These are phyloP conservation scores for Leccinum longicurvipes DNA, from an alignment of 768 basidiomycete species.

Conservation along the genomic window DNA sequence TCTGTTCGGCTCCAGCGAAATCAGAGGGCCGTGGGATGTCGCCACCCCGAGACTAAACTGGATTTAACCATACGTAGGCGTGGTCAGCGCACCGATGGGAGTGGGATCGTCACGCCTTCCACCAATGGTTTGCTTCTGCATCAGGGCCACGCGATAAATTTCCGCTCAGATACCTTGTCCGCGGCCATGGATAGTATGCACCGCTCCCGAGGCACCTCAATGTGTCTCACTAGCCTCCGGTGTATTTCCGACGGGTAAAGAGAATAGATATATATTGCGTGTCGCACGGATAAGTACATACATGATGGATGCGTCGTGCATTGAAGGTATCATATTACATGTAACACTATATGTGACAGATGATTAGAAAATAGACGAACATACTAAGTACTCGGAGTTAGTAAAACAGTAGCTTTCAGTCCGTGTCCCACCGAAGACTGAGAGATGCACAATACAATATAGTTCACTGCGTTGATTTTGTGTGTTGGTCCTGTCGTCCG, in stretches of 20 bases:
- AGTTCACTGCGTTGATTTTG: constrained; percentile 15
- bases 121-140: constrained; percentile 11
- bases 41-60: constrained; percentile 70
- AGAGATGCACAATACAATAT: constrained; percentile 31
- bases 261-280: constrained; percentile 2
- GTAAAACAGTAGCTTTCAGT: constrained; percentile 28
- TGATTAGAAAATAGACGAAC: constrained; percentile 31
- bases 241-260: constrained; percentile 12
- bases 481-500: constrained; percentile 9
- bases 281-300: constrained; percentile 5
- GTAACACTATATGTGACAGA: constrained; percentile 35
- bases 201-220: not conserved
- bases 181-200: constrained; percentile 18
- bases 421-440: constrained; percentile 23
- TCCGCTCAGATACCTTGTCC: constrained; percentile 26
- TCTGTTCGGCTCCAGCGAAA: constrained; percentile 55
- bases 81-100: constrained; percentile 27
- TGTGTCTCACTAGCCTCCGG: constrained; percentile 1
- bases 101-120: constrained; percentile 28
- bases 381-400: constrained; percentile 27
- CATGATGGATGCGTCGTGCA: constrained; percentile 17
- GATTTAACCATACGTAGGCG: constrained; percentile 21
- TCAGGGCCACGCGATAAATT: constrained; percentile 20
- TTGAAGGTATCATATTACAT: constrained; percentile 39
- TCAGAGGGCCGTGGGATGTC: constrained; percentile 89